Conservation (phyloP, 257 asterid species). For the Solanum dulcamara region DNA sequence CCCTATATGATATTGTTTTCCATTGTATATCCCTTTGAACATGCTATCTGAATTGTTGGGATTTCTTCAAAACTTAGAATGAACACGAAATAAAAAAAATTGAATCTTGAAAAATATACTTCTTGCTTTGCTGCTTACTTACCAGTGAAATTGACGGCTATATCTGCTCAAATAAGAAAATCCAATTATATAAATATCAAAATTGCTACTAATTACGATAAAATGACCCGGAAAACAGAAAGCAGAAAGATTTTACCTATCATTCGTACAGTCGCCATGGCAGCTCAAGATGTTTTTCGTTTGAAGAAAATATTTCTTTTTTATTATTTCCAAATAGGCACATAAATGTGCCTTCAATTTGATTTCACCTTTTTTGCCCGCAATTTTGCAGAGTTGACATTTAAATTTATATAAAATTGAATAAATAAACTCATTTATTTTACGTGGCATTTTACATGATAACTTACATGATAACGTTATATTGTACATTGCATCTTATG, state of each 20-base stretch:
- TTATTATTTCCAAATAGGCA: background rate
- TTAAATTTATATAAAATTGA: too few relatives aligned
- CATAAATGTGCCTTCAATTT: too few relatives aligned
- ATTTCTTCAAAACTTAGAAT: background rate
- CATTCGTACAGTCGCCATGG: constrained; percentile 67
- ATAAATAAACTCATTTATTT: too few relatives aligned
- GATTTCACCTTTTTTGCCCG: too few relatives aligned
- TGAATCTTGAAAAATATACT: background rate
- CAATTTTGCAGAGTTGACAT: too few relatives aligned
- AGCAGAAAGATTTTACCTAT: constrained; percentile 37
- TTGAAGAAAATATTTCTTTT: background rate
- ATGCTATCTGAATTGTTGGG: constrained; percentile 50
- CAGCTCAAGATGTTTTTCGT: background rate
- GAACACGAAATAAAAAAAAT: background rate
- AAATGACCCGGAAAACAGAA: background rate
- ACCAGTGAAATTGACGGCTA: constrained; percentile 97
- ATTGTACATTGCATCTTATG: too few relatives aligned
- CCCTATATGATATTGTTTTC: constrained; percentile 71
- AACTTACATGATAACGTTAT: too few relatives aligned
- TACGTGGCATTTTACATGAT: too few relatives aligned
- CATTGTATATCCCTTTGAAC: constrained; percentile 90
- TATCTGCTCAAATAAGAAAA: constrained; percentile 27
- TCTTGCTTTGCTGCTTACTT: background rate
- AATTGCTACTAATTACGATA: background rate
- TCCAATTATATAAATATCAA: background rate